Conservation (phyloP, 2,329 filamentous ascomycete genomes). For the Phialemonium atrogriseum region DNA sequence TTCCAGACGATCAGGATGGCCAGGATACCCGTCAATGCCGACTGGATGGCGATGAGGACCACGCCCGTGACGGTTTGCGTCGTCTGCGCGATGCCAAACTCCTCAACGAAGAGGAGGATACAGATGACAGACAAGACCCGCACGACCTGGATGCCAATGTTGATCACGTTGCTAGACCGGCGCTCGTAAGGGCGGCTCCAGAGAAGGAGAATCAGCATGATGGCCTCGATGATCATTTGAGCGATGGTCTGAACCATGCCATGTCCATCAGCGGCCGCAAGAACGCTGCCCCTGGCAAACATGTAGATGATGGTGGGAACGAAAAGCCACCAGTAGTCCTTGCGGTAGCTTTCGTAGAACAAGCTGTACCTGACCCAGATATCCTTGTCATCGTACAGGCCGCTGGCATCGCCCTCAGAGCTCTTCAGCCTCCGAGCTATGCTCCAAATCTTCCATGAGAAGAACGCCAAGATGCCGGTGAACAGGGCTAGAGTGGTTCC, state of each 20-base stretch:
- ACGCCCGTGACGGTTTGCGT: slow-evolving; percentile 92
- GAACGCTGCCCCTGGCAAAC: slow-evolving; percentile 78
- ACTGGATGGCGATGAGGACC: slow-evolving; percentile 88
- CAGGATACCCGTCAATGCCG: slow-evolving; percentile 69
- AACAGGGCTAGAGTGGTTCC: slow-evolving; percentile 74
- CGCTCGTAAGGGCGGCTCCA: slow-evolving; percentile 84
- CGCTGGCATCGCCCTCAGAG: slow-evolving; percentile 61
- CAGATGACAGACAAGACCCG: slow-evolving; percentile 82
- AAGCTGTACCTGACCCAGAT: slow-evolving; percentile 93
- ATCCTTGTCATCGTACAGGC: slow-evolving; percentile 80
- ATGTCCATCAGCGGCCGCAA: slow-evolving; percentile 78
- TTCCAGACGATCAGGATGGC: slow-evolving; percentile 87
- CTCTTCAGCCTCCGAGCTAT: slow-evolving; percentile 68
- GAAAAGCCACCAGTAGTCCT: slow-evolving; percentile 95
- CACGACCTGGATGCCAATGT: slow-evolving; percentile 83
- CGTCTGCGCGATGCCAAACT: slow-evolving; percentile 81
- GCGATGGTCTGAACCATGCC: slow-evolving; percentile 73
- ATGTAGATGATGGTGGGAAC: slow-evolving; percentile 83
- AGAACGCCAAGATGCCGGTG: slow-evolving; percentile 72
- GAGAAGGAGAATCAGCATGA: slow-evolving; percentile 71
- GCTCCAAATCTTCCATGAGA: slow-evolving; percentile 74
- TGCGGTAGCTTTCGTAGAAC: slow-evolving; percentile 95
- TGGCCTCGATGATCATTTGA: slow-evolving; percentile 70
- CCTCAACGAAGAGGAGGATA: slow-evolving; percentile 87
- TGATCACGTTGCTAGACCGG: slow-evolving; percentile 84